Evolutionary conservation across 495 filamentous ascomycete genomes (phyloP).

Genomic region (Podospora pseudoanserina): DNA sequence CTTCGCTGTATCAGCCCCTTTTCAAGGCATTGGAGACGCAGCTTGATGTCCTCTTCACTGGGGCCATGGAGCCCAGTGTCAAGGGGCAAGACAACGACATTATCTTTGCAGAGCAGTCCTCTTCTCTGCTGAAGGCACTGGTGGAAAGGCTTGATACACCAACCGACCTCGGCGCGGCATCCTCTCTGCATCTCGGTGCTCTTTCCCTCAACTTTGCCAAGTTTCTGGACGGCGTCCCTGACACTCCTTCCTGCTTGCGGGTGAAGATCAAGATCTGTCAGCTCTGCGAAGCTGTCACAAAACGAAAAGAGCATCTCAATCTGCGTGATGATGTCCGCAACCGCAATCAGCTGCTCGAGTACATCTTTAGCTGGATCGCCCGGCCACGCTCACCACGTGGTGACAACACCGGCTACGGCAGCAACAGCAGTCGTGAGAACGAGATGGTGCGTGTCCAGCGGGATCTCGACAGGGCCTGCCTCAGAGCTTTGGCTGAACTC

Average conservation of each 20-base stretch:
- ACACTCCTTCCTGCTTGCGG: conserved; percentile 50
- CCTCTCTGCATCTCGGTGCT: conserved; percentile 56
- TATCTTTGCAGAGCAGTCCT: conserved; percentile 62
- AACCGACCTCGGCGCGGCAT: conserved; percentile 54
- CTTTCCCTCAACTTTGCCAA: conserved; percentile 58
- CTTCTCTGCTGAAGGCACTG: conserved; percentile 57
- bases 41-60: conserved; percentile 55
- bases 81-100: conserved; percentile 56
- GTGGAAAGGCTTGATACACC: conserved; percentile 58
- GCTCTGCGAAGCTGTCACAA: conserved; percentile 58
- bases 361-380: conserved; percentile 62
- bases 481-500: conserved; percentile 57
- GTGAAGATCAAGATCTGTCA: conserved; percentile 66
- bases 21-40: conserved; percentile 60
- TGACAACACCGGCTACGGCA: conserved; percentile 18
- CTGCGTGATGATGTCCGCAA: conserved; percentile 62
- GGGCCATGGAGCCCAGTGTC: conserved; percentile 45
- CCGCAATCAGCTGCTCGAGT: conserved; percentile 60
- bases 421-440: conserved; percentile 37
- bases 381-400: conserved; percentile 45
- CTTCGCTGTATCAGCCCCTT: conserved; percentile 54
- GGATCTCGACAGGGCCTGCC: conserved; percentile 60
- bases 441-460: conserved; percentile 53
- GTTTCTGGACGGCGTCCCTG: conserved; percentile 53
- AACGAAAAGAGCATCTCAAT: conserved; percentile 63